Percentiles rank a stretch among this genome's conserved stretches.
phyloP scores from a whole-genome alignment of 108 stramenopile genomes.

The Cyclotella cryptica region DNA sequence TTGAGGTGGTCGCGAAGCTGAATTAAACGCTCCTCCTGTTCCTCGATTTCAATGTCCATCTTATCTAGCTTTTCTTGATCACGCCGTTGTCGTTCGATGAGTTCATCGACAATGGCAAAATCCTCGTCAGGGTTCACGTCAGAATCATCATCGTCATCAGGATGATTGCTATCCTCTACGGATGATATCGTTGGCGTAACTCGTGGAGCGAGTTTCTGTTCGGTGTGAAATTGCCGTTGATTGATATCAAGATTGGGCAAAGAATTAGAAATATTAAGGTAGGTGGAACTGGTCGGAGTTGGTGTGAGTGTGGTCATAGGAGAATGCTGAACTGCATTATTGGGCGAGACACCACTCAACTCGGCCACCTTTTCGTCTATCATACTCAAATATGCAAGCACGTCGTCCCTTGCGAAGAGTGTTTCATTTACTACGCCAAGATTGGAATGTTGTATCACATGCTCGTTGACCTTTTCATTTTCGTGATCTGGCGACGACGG shows the following conservation, averaged over 20 bases:
- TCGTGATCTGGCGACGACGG: slow-evolving; percentile 27
- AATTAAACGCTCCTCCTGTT: slow-evolving; percentile 71
- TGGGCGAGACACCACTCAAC: slow-evolving; percentile 17
- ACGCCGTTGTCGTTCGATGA: slow-evolving; percentile 54
- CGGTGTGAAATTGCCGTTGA: not conserved
- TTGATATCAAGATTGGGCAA: not conserved
- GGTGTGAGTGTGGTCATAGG: not conserved
- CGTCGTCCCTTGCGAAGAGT: slow-evolving; percentile 64
- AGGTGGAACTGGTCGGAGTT: not conserved
- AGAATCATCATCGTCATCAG: slow-evolving; percentile 39
- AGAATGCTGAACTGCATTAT: slow-evolving; percentile 10
- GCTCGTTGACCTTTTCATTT: slow-evolving; percentile 22
- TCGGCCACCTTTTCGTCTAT: slow-evolving; percentile 53
- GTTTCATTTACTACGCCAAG: slow-evolving; percentile 59
- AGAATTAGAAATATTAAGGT: not conserved
- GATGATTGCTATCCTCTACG: slow-evolving; percentile 27
- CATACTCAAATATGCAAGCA: slow-evolving; percentile 60
- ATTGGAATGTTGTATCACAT: slow-evolving; percentile 1
- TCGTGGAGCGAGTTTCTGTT: slow-evolving; percentile 1
- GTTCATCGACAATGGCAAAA: slow-evolving; percentile 30
- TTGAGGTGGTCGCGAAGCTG: slow-evolving; percentile 71
- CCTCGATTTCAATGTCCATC: slow-evolving; percentile 74
- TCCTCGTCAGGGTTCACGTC: slow-evolving; percentile 23
- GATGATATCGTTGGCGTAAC: slow-evolving; percentile 12
- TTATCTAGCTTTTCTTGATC: slow-evolving; percentile 68